phyloP scores from a whole-genome alignment of 2,329 filamentous ascomycete species.

The Whalleya microplaca region DNA sequence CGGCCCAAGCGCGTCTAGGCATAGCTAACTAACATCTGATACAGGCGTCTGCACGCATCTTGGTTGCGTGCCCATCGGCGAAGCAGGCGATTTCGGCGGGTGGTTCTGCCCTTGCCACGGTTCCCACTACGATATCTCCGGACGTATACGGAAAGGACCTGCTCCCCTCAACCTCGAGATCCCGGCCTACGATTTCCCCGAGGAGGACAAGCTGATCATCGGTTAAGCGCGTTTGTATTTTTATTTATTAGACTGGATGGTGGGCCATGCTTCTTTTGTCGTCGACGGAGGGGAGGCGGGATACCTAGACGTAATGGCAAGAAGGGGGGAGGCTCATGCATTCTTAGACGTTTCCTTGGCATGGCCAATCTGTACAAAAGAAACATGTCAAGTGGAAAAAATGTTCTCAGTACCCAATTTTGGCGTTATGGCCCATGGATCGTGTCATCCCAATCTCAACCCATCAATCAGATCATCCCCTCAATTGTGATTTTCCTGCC shows the following conservation, averaged over 20 bases:
- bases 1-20: neutral
- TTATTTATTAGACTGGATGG: conserved; percentile 35
- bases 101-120: conserved; percentile 99
- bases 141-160: conserved; percentile 95
- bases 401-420: neutral
- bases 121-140: conserved; percentile 99
- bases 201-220: conserved; percentile 86
- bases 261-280: conserved; percentile 20
- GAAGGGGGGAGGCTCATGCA: conserved; percentile 34
- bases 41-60: conserved; percentile 97
- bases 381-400: conserved; percentile 31
- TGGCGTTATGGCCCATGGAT: conserved; percentile 4
- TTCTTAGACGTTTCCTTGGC: conserved; percentile 34
- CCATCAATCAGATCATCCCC: neutral
- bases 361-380: conserved; percentile 38
- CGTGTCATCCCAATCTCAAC: conserved; percentile 5
- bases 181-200: conserved; percentile 88
- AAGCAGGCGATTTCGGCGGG: conserved; percentile 96
- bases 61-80: conserved; percentile 98
- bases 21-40: conserved; percentile 23
- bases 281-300: conserved; percentile 23
- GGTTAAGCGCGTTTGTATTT: conserved; percentile 66
- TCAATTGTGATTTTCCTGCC: neutral
- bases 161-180: conserved; percentile 98
- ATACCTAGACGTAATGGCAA: conserved; percentile 38